phyloP scores from a whole-genome alignment of 768 basidiomycete genomes.

The Ramaria rubella region DNA sequence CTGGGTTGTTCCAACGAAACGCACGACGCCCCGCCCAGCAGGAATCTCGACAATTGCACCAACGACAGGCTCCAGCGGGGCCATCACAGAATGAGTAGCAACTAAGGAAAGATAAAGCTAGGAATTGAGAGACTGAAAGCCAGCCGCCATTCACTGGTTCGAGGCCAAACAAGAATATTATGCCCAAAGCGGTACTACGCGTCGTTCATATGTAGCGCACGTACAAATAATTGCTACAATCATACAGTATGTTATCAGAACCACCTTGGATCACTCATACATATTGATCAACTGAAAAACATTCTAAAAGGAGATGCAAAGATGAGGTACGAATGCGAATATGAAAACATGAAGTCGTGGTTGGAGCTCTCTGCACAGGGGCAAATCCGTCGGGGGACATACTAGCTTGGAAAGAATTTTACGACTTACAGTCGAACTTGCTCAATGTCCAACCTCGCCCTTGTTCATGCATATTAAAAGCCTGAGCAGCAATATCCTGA shows the following conservation, averaged over 20 bases:
- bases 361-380: neutral
- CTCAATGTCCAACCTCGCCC: conserved; percentile 1
- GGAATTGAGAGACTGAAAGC: no score
- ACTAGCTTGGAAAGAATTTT: neutral
- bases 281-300: neutral
- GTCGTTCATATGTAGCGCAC: neutral
- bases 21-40: conserved; percentile 76
- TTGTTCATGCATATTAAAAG: neutral
- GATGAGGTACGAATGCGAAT: no score
- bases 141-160: no score
- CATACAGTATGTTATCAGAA: neutral
- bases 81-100: conserved; percentile 21
- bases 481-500: conserved; percentile 1
- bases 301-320: no score
- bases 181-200: neutral
- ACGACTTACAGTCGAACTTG: conserved; percentile 3
- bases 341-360: neutral
- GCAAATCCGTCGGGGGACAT: neutral
- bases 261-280: neutral
- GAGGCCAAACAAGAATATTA: no score
- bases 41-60: conserved; percentile 76
- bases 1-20: conserved; percentile 77
- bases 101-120: no score
- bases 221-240: neutral
- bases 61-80: conserved; percentile 39